Percentiles rank a stretch among this genome's conserved stretches.
Evolutionary conservation across 768 basidiomycete genomes (phyloP).

Genomic region (Pholiota conissans): DNA sequence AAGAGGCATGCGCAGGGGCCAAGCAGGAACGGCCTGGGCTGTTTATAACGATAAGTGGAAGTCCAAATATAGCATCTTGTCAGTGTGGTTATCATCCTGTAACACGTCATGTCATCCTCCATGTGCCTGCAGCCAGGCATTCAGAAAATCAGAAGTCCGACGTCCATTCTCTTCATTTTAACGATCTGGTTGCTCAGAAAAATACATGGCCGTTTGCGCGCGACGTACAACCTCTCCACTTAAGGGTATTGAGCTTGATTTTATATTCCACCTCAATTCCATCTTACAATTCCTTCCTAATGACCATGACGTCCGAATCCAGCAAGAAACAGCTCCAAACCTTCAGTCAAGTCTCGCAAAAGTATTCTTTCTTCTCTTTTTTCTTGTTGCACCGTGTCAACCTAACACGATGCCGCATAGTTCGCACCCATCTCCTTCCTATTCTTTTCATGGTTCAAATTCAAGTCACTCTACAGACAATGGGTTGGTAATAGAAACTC

Average conservation of each 20-base stretch:
- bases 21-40: not conserved
- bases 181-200: not conserved
- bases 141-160: not conserved
- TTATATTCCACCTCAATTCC: not conserved
- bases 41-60: not conserved
- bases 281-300: not conserved
- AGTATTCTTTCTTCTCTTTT: slow-evolving; percentile 22
- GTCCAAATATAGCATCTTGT: not conserved
- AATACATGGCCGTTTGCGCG: slow-evolving; percentile 1
- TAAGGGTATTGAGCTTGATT: not conserved
- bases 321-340: slow-evolving; percentile 16
- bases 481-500: slow-evolving; percentile 26
- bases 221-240: not conserved
- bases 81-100: not conserved
- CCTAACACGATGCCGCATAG: slow-evolving; percentile 25
- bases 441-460: slow-evolving; percentile 39
- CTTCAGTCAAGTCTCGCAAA: slow-evolving; percentile 14
- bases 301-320: not conserved
- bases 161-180: not conserved
- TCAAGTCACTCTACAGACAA: slow-evolving; percentile 40
- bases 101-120: not conserved
- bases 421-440: slow-evolving; percentile 23
- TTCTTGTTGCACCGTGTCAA: slow-evolving; percentile 17
- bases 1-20: not conserved
- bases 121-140: not conserved